Percentiles rank a stretch among this genome's conserved stretches.
Conservation (phyloP, 352 stramenopile genomes). For the Globisporangium carolinianum region DNA sequence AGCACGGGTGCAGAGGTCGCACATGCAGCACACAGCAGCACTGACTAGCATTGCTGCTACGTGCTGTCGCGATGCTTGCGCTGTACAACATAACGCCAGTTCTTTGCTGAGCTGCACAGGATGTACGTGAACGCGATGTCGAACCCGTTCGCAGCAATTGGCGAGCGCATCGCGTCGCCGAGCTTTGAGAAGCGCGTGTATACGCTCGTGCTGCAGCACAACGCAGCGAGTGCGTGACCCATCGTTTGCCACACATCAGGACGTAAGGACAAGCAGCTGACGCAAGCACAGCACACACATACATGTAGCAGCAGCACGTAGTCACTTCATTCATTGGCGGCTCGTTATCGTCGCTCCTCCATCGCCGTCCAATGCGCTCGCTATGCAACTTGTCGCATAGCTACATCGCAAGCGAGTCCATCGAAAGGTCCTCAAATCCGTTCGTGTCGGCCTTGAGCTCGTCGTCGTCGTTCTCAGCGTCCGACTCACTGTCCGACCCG, state of each 20-base stretch:
- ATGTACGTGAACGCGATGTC: slow-evolving; percentile 85
- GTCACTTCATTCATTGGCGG: not conserved
- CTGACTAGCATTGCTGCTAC: too few species aligned
- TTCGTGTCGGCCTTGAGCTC: slow-evolving; percentile 22
- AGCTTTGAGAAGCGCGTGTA: slow-evolving; percentile 78
- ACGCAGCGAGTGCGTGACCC: slow-evolving; percentile 20
- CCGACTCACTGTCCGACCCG: slow-evolving; percentile 30
- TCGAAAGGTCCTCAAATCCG: slow-evolving; percentile 56
- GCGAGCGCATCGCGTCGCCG: slow-evolving; percentile 73
- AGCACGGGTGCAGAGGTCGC: too few species aligned
- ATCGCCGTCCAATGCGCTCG: not conserved
- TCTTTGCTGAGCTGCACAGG: slow-evolving; percentile 79
- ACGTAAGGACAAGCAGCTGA: not conserved
- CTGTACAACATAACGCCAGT: slow-evolving; percentile 23
- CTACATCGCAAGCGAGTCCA: slow-evolving; percentile 20
- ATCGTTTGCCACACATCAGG: not conserved
- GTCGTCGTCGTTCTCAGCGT: slow-evolving; percentile 25
- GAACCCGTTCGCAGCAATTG: slow-evolving; percentile 78
- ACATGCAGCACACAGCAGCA: too few species aligned
- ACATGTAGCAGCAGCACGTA: not conserved
- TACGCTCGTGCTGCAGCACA: slow-evolving; percentile 71
- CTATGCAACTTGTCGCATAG: slow-evolving; percentile 1
- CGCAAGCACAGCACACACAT: too few species aligned
- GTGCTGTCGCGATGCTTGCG: too few species aligned
- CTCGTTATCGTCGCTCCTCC: too few species aligned